phyloP scores from a whole-genome alignment of 2,329 filamentous ascomycete species.

The Dactylonectria estremocensis region DNA sequence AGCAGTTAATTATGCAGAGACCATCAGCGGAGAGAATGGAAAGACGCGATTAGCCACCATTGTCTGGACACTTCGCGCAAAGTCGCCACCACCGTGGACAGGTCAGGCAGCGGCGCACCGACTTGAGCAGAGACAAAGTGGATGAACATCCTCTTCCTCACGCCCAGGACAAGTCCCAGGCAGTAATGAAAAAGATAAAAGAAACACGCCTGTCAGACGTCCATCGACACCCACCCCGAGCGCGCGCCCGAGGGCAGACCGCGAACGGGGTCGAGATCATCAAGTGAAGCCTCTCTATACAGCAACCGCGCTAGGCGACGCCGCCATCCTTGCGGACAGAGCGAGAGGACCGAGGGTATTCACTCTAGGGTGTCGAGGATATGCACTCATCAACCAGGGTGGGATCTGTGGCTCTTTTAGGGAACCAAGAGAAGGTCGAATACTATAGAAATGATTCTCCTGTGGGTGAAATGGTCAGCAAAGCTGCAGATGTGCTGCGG shows the following conservation, averaged over 20 bases:
- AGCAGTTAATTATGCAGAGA: no score
- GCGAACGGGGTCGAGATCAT: slow-evolving; percentile 52
- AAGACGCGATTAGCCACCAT: no score
- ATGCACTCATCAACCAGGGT: slow-evolving; percentile 1
- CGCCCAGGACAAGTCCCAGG: slow-evolving; percentile 60
- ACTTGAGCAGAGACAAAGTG: no score
- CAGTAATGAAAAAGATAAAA: slow-evolving; percentile 70
- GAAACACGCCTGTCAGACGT: slow-evolving; percentile 71
- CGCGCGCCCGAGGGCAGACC: neutral
- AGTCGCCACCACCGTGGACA: no score
- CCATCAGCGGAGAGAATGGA: no score
- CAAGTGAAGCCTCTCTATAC: neutral
- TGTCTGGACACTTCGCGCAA: no score
- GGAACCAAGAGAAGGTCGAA: neutral
- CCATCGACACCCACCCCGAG: neutral
- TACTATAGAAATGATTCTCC: slow-evolving; percentile 1
- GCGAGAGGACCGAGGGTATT: neutral
- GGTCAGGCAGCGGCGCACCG: no score
- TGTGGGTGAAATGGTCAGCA: slow-evolving; percentile 59
- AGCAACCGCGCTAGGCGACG: neutral
- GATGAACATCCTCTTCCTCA: slow-evolving; percentile 62
- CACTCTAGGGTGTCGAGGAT: slow-evolving; percentile 1
- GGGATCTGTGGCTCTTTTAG: slow-evolving; percentile 1
- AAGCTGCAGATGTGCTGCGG: neutral
- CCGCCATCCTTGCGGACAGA: slow-evolving; percentile 1